These are phyloP conservation scores for Paecilomyces niveus DNA, from an alignment of 2,329 filamentous ascomycete genomes.

Conservation along the genomic window DNA sequence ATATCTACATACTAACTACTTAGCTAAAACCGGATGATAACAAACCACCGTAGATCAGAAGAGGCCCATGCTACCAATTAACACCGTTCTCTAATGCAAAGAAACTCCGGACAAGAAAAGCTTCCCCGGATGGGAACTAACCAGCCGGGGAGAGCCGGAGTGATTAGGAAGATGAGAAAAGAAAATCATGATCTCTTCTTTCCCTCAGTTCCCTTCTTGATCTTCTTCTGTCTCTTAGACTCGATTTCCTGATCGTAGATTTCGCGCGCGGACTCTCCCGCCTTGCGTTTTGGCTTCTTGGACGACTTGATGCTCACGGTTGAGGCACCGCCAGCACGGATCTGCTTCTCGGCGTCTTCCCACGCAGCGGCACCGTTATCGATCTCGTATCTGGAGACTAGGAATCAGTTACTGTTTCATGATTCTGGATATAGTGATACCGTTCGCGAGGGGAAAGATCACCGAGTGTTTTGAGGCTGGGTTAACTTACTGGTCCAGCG, in stretches of 20 bases:
- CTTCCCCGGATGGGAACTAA: not conserved
- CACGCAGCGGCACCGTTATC: constrained; percentile 45
- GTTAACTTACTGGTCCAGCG: constrained; percentile 68
- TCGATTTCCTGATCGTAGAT: constrained; percentile 39
- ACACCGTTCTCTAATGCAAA: not conserved
- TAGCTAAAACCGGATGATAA: constrained; percentile 1
- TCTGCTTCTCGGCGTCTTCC: constrained; percentile 65
- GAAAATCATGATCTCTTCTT: constrained; percentile 24
- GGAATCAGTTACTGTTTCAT: constrained; percentile 27
- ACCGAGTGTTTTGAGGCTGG: not conserved
- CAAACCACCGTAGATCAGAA: not conserved
- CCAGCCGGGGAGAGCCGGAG: constrained; percentile 1
- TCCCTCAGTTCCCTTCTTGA: constrained; percentile 38
- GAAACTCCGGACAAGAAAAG: constrained; percentile 7
- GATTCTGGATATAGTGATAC: not conserved
- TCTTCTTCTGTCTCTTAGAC: constrained; percentile 37
- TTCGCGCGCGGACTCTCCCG: constrained; percentile 47
- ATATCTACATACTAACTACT: not conserved
- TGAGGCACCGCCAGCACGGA: constrained; percentile 48
- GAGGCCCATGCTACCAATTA: not conserved
- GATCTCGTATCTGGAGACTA: constrained; percentile 36
- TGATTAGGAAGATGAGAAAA: constrained; percentile 6
- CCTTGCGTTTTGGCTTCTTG: constrained; percentile 67
- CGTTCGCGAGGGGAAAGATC: not conserved
- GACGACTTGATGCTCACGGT: constrained; percentile 73